Percentiles rank a stretch among this genome's conserved stretches.
phyloP scores from a whole-genome alignment of 805 yeast species.

The Candida oleophila region DNA sequence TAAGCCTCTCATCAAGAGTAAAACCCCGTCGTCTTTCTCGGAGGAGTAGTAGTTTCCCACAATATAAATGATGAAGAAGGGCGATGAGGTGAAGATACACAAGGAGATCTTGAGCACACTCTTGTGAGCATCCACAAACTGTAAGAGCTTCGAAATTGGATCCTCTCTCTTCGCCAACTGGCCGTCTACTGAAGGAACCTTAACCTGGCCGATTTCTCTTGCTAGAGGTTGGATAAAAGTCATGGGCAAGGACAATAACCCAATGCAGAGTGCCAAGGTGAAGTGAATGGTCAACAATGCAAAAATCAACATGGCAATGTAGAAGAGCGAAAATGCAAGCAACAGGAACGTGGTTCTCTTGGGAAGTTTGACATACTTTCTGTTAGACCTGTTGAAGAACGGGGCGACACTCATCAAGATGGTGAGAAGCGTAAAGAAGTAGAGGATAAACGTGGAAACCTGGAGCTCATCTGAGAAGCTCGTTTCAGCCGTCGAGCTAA shows the following conservation, averaged over 20 bases:
- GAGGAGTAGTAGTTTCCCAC: conserved; percentile 24
- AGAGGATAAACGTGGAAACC: conserved; percentile 15
- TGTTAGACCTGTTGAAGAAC: conserved; percentile 4
- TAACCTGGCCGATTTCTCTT: conserved; percentile 7
- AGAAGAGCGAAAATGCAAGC: conserved; percentile 50
- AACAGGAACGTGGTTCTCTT: conserved; percentile 23
- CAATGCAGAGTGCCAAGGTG: conserved; percentile 71
- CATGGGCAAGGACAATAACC: conserved; percentile 73
- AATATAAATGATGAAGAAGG: conserved; percentile 36
- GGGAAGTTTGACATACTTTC: conserved; percentile 13
- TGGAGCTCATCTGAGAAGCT: conserved; percentile 12
- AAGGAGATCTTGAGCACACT: conserved; percentile 26
- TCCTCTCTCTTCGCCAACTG: conserved; percentile 3
- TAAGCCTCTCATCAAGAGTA: conserved; percentile 49
- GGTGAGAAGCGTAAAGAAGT: conserved; percentile 14
- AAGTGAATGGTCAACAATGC: conserved; percentile 81
- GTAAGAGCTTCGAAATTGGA: conserved; percentile 5
- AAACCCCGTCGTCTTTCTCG: conserved; percentile 21
- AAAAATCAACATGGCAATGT: conserved; percentile 65
- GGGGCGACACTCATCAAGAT: conserved; percentile 16
- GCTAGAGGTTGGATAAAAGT: conserved; percentile 52
- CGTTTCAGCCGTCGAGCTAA: not conserved
- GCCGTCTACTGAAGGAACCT: not conserved
- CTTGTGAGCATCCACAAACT: conserved; percentile 7
- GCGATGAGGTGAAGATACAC: conserved; percentile 49